Evolutionary conservation across 192 early-diverging fungal species (phyloP), one percentile per base, ranked within the genome.

Genomic region (Coemansia sp.): DNA sequence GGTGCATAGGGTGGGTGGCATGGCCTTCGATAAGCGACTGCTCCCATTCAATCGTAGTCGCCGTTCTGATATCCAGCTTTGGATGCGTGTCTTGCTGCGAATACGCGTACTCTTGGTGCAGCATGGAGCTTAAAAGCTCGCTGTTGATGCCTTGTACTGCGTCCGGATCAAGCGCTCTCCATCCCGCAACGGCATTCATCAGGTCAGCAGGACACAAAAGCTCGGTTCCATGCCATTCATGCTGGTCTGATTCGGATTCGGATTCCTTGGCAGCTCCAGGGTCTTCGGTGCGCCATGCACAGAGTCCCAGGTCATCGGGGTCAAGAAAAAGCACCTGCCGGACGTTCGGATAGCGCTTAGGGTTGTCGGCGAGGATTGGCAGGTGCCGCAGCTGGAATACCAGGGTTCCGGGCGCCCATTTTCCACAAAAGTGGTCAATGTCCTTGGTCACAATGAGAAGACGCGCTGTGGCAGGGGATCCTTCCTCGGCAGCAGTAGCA

Each of bases 1-100:
- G 82, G 51, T 85, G 77, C 85, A 86, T 86, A n/a, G 85, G 85
- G 52, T 86, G 85, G 0, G 80, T 79, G 22, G 84, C 72, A 66
- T 86, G 85, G 25, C 85, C 85, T 54, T 86, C 85, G 22, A 83
- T 36, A 25, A 86, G 48, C n/a, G 52, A 38, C 69, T 86, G 83
- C 38, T 86, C 85, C 85, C 85, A 86, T 34, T 76, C 81, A 5
- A 82, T 29, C 31, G 64, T 62, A 18, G 52, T 55, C 6, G 72
- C 58, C 4, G 81, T 75, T 1, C 45, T 14, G 2, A 67, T 11
- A 60, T 78, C 75, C 48, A 18, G 68, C 64, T 16, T 16, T 0
- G 36, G 36, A 16, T 14, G 32, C 7, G 31, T 4, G 17, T 49
- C 48, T 34, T 52, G 31, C 42, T 28, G 36, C 25, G 51, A 64